Base-by-base conservation (phyloP, 371 early-diverging fungal species). In the Umbelopsis sp. region DNA sequence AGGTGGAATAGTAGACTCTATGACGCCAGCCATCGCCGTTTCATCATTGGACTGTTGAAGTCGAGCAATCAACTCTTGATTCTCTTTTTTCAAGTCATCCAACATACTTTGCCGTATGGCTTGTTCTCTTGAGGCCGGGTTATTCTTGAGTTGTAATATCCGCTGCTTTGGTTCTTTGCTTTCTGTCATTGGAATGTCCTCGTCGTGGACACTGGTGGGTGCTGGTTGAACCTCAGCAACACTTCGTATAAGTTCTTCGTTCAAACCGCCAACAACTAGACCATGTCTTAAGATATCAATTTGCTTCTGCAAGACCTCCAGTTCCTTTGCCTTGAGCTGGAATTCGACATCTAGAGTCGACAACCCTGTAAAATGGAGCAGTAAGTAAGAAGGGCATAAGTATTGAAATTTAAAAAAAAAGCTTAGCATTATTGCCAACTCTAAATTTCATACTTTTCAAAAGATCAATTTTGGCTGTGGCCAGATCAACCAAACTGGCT, bases 111-210 rank as follows among this genome's bases (percentile, higher is more conserved):
- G 79, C n/a, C 93, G 89, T 35, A 91, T 84, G 24, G 86, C 87
- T 63, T 80, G 82, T 53, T 90, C 90, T 14, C 66, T 73, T 1
- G 88, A 77, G 3, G 91, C 86, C 6, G 94, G 95, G 71, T 93
- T 95, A 38, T 92, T 90, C 18, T 80, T 79, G 7, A 94, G 74
- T 76, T 89, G 84, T 63, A 95, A 75, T 8, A 94, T 80, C 50
- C 89, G 80, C 0, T 87, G 84, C 18, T 82, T 84, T 18, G 57
- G 57, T 18, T 29, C 35, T 10, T 57, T 18, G 35, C 35, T 29
- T 12, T 57, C 71, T 67, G 8, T 82, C 81, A 67, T 92, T 83
- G 72, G 82, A 89, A 24, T 88, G 90, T 6, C 93, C 91, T 14
- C 86, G 78, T 24, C 35, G 3, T 29, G 29, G 7, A 35, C 32